Evolutionary conservation across 805 yeast genomes (phyloP).

Genomic region (Candida endomychidarum): DNA sequence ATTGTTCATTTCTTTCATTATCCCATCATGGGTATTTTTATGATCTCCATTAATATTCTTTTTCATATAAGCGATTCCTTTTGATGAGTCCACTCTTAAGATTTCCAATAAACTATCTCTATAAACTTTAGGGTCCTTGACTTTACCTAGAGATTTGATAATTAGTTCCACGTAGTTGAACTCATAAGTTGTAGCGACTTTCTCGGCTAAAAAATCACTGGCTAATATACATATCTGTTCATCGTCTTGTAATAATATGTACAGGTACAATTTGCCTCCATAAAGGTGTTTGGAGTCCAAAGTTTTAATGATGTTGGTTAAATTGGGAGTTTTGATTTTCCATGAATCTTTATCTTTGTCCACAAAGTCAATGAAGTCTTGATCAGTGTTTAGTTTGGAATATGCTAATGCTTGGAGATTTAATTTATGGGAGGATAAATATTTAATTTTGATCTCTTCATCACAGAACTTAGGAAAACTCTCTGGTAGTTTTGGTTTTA

Average conservation of each 20-base stretch:
- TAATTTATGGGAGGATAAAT: slow-evolving; percentile 8
- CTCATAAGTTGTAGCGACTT: neutral
- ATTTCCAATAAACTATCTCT: slow-evolving; percentile 33
- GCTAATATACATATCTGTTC: slow-evolving; percentile 10
- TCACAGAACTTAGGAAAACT: slow-evolving; percentile 8
- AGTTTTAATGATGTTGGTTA: slow-evolving; percentile 5
- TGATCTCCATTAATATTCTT: slow-evolving; percentile 25
- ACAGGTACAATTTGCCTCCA: slow-evolving; percentile 13
- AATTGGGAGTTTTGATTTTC: slow-evolving; percentile 11
- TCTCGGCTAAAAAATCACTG: slow-evolving; percentile 7
- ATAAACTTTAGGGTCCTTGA: slow-evolving; percentile 25
- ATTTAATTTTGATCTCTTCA: slow-evolving; percentile 8
- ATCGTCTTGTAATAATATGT: slow-evolving; percentile 10
- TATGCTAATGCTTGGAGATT: slow-evolving; percentile 13
- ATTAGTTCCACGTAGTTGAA: slow-evolving; percentile 11
- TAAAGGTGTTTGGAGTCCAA: slow-evolving; percentile 8
- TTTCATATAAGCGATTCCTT: slow-evolving; percentile 33
- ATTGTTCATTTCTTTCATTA: slow-evolving; percentile 30
- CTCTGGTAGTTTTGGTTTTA: slow-evolving; percentile 5
- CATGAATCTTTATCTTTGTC: slow-evolving; percentile 16
- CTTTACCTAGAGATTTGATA: slow-evolving; percentile 9
- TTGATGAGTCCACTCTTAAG: slow-evolving; percentile 26
- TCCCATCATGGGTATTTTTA: slow-evolving; percentile 27
- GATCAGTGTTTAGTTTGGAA: slow-evolving; percentile 10
- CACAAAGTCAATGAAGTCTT: slow-evolving; percentile 15